Conservation (phyloP, 305 asterid species). For the Plantago lanceolata region DNA sequence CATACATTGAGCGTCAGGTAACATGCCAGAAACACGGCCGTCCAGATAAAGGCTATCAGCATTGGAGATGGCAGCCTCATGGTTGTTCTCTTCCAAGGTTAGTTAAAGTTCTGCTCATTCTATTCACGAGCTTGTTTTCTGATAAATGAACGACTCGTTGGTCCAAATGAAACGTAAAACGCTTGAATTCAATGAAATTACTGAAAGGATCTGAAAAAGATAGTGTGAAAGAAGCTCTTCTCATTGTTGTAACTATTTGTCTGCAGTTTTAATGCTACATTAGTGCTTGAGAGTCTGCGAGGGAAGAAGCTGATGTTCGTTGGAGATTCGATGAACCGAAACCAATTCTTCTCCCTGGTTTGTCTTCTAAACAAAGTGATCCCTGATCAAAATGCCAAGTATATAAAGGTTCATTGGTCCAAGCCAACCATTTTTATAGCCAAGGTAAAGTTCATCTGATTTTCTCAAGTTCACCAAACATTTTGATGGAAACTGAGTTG, state of each 20-base stretch:
- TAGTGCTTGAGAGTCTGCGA: constrained; percentile 43
- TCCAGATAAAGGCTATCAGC: constrained; percentile 54
- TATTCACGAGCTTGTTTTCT: background rate
- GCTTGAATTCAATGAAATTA: too few relatives aligned
- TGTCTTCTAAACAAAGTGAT: constrained; percentile 42
- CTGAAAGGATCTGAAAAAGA: too few relatives aligned
- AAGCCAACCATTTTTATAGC: constrained; percentile 48
- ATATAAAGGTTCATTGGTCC: constrained; percentile 32
- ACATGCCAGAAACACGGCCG: constrained; percentile 59
- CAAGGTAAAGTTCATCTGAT: too few relatives aligned
- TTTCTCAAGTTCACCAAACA: too few relatives aligned
- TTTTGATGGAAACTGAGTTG: background rate
- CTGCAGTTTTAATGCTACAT: constrained; percentile 42
- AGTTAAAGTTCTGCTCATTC: background rate
- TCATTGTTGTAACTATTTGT: background rate
- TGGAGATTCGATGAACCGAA: constrained; percentile 55
- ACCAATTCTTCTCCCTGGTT: constrained; percentile 45
- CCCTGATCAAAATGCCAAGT: constrained; percentile 43
- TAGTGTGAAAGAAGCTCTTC: background rate
- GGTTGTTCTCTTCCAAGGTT: constrained; percentile 61
- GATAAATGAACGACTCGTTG: too few relatives aligned
- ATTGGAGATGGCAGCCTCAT: constrained; percentile 84
- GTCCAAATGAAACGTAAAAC: background rate
- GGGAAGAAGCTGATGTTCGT: constrained; percentile 53
- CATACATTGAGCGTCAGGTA: constrained; percentile 48